A percentile compares a stretch with the other conserved stretches of the same genome.
phyloP scores from a whole-genome alignment of 164 flowering plant species.

The Taxillus chinensis region DNA sequence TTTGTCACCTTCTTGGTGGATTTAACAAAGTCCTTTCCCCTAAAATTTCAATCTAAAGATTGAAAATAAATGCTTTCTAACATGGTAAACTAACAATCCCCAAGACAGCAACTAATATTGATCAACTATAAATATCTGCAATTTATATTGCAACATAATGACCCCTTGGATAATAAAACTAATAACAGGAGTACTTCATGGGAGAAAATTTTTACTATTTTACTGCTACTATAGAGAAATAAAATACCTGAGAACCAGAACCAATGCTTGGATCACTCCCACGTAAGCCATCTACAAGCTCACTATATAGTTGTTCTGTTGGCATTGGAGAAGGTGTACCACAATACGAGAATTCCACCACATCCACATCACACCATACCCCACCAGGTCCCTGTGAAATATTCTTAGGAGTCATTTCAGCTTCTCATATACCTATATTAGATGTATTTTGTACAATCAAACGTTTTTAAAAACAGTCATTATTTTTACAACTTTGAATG shows the following conservation, averaged over 20 bases:
- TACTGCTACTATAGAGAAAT: neutral
- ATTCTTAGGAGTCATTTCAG: constrained; percentile 7
- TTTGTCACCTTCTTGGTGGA: too few relatives aligned
- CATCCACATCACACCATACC: constrained; percentile 96
- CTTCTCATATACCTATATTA: neutral
- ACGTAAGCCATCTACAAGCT: constrained; percentile 86
- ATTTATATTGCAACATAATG: neutral
- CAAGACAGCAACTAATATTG: too few relatives aligned
- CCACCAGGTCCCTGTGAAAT: constrained; percentile 83
- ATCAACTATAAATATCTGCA: neutral
- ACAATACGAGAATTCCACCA: constrained; percentile 84
- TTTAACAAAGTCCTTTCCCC: too few relatives aligned
- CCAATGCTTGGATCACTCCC: constrained; percentile 80
- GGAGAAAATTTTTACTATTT: too few relatives aligned
- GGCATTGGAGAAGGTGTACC: constrained; percentile 91
- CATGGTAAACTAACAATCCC: too few relatives aligned
- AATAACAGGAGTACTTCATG: too few relatives aligned
- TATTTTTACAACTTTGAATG: neutral
- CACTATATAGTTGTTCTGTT: constrained; percentile 72
- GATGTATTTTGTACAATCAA: neutral
- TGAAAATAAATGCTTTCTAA: too few relatives aligned
- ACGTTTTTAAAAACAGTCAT: neutral
- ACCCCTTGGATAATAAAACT: too few relatives aligned
- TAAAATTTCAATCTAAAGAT: too few relatives aligned
- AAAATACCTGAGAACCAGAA: constrained; percentile 84